Evolutionary conservation across 108 stramenopile genomes (phyloP).

Genomic region (Cyclostephanos invisitatus): DNA sequence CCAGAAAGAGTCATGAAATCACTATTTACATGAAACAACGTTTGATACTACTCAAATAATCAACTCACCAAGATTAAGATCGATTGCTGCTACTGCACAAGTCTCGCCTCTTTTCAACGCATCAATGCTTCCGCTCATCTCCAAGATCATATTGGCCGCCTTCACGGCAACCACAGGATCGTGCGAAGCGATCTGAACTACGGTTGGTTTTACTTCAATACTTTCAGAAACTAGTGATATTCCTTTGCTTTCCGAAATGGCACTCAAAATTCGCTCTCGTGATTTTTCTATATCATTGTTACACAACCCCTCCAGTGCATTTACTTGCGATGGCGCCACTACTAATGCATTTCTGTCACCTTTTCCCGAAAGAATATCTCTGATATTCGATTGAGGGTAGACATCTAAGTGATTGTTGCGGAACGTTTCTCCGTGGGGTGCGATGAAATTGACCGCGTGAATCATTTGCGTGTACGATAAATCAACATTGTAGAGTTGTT

Average conservation of each 20-base stretch:
- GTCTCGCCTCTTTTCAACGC: not conserved
- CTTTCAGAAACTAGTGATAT: not conserved
- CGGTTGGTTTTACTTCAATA: conserved; percentile 46
- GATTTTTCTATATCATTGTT: conserved; percentile 27
- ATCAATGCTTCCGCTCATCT: conserved; percentile 23
- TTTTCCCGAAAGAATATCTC: conserved; percentile 33
- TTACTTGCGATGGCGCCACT: conserved; percentile 17
- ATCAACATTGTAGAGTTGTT: conserved; percentile 80
- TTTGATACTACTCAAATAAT: conserved; percentile 1
- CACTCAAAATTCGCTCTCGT: conserved; percentile 23
- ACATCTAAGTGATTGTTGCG: conserved; percentile 75
- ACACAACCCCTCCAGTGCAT: conserved; percentile 28
- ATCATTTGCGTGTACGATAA: conserved; percentile 97
- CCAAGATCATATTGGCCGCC: conserved; percentile 80
- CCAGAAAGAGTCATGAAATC: not conserved
- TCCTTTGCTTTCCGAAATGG: conserved; percentile 13
- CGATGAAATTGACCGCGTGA: conserved; percentile 70
- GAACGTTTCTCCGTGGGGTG: conserved; percentile 52
- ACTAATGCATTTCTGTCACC: conserved; percentile 7
- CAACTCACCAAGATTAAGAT: conserved; percentile 74
- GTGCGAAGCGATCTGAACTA: conserved; percentile 94
- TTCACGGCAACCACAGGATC: conserved; percentile 74
- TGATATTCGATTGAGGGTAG: conserved; percentile 40
- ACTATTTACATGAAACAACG: conserved; percentile 1
- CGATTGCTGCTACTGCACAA: conserved; percentile 62